phyloP scores from a whole-genome alignment of 331 rosid genomes.

The Stylosanthes scabra region DNA sequence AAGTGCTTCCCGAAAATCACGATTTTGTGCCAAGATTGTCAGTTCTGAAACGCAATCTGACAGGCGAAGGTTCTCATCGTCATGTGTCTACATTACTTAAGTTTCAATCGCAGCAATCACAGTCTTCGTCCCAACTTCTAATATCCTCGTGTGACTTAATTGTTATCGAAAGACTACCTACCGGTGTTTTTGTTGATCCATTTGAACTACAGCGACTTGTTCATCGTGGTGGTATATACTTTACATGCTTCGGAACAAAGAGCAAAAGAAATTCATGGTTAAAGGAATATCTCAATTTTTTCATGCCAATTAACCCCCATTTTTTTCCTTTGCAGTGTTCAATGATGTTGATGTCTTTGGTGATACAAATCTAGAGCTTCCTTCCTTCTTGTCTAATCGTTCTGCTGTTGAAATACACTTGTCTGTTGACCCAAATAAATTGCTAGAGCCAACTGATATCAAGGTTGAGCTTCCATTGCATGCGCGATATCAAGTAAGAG shows the following conservation, averaged over 20 bases:
- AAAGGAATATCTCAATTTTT: slow-evolving; percentile 19
- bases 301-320: neutral
- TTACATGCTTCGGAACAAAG: neutral
- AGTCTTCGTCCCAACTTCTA: slow-evolving; percentile 45
- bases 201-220: slow-evolving; percentile 84
- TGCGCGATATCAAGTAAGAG: slow-evolving; percentile 82
- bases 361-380: slow-evolving; percentile 86
- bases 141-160: slow-evolving; percentile 58
- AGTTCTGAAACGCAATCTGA: slow-evolving; percentile 51
- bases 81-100: slow-evolving; percentile 59
- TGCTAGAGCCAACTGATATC: slow-evolving; percentile 43
- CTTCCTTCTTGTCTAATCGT: slow-evolving; percentile 78
- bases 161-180: slow-evolving; percentile 72
- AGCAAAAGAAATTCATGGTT: neutral
- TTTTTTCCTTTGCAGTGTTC: slow-evolving; percentile 52
- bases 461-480: slow-evolving; percentile 74
- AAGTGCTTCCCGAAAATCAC: slow-evolving; percentile 46
- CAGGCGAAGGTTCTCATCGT: slow-evolving; percentile 87
- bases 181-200: slow-evolving; percentile 86
- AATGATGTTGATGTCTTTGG: slow-evolving; percentile 75
- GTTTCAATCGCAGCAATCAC: slow-evolving; percentile 38
- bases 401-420: slow-evolving; percentile 84
- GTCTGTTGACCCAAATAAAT: slow-evolving; percentile 48
- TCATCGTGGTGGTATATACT: slow-evolving; percentile 70
- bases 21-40: slow-evolving; percentile 46